Evolutionary conservation across 345 rosid species (phyloP), one percentile per base, ranked within the genome.

Genomic region (Acer yangbiense): DNA sequence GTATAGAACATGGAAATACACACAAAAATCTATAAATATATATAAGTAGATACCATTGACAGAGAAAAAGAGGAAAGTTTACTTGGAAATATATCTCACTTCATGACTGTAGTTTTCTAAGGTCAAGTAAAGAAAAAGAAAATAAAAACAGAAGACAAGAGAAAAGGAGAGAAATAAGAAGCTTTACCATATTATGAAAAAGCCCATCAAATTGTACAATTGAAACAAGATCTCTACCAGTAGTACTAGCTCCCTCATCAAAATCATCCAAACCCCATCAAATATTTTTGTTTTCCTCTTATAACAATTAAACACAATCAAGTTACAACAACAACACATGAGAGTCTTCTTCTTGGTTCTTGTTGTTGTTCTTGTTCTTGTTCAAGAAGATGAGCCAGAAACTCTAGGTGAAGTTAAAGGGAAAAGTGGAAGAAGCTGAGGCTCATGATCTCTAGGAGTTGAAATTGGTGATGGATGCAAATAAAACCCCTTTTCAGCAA

Each of bases 381-480:
- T 20, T 60, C 89, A 76, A 35, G 84, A 82, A 46, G 88, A 81
- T 76, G 88, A 82, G 39, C 87, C 90, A 60, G 94, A 88, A 58
- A 86, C 80, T 74, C 88, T 87, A 13, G 98, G 98, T 5, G 99
- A 94, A 60, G 96, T 90, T 43, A 94, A 85, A 54, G 99, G 99
- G 35, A 97, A 97, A 32, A 97, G 87, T 9, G 98, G 89, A 69
- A 97, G 70, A 70, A 97, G 92, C 87, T 93, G 96, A 4, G 98
- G 99, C 93, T 97, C 98, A 12, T 92, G 78, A 32, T 88, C 98
- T 80, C 97, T 82, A 0, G 98, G 98, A 12, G 99, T 94, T 32
- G 94, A 87, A 68, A 91, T 85, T n/a, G 98, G 99, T 9, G 99
- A 94, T 29, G 86, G 94, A 76, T 97, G 99, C 61, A 97, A 73